A percentile compares a stretch with the other conserved stretches of the same genome.
phyloP scores from a whole-genome alignment of 169 alveolate genomes.

The Cryptosporidium sp. region DNA sequence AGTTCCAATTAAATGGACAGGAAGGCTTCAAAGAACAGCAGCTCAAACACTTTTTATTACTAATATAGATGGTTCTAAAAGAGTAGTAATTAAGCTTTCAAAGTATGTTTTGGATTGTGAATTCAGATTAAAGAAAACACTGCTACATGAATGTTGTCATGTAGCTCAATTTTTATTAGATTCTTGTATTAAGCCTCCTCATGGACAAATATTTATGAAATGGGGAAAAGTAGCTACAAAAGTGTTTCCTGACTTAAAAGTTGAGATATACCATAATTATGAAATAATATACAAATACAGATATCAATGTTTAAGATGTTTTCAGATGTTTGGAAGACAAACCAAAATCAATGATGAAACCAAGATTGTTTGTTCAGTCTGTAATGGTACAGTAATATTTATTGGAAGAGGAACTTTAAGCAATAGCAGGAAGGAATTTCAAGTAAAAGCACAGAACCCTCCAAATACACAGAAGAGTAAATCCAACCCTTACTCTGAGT shows the following conservation, averaged over 20 bases:
- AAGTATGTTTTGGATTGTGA: slow-evolving; percentile 71
- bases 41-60: slow-evolving; percentile 73
- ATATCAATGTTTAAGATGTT: slow-evolving; percentile 63
- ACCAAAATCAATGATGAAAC: slow-evolving; percentile 35
- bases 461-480: background rate
- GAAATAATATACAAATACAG: slow-evolving; percentile 68
- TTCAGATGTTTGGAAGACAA: slow-evolving; percentile 74
- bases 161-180: slow-evolving; percentile 70
- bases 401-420: slow-evolving; percentile 59
- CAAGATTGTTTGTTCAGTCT: slow-evolving; percentile 49
- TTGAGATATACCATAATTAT: slow-evolving; percentile 65
- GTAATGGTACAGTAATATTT: slow-evolving; percentile 38
- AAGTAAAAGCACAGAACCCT: background rate
- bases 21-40: slow-evolving; percentile 69
- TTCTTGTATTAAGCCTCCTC: slow-evolving; percentile 70
- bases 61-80: slow-evolving; percentile 12
- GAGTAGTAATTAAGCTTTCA: slow-evolving; percentile 48
- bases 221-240: slow-evolving; percentile 74
- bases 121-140: slow-evolving; percentile 55
- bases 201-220: slow-evolving; percentile 66
- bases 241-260: slow-evolving; percentile 58
- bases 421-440: background rate
- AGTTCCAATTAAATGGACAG: slow-evolving; percentile 72
- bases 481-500: slow-evolving; percentile 45
- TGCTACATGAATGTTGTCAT: slow-evolving; percentile 74